Evolutionary conservation across 2,329 filamentous ascomycete genomes (phyloP), one percentile per base, ranked within the genome.

Genomic region (Metarhizium guizhouense): DNA sequence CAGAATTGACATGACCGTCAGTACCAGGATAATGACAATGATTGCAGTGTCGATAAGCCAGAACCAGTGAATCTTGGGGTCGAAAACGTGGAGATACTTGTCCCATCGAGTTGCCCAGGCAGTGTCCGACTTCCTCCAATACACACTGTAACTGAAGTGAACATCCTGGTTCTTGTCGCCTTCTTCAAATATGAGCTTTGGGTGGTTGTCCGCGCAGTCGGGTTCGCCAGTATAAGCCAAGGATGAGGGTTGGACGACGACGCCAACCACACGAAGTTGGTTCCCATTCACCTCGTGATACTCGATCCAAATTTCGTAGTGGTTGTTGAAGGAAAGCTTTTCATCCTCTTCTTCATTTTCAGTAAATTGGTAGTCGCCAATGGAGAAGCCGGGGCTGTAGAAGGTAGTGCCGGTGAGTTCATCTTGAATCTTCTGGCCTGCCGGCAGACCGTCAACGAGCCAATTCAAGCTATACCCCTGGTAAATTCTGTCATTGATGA

Each of bases 21-120:
- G 83, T 40, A 93, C 86, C 45, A 97, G 78, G 72, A 97, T 94
- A 51, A 96, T 81, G 52, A 99, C 92, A 59, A 99, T 95, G 48
- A 97, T 85, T 52, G 94, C 89, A 40, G 92, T 96, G 72, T 96
- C 96, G 73, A 97, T 88, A 52, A 99, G 84, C 57, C 92, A 96
- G 76, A 97, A 96, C 94, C 94, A 99, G 72, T 99, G 94, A 64
- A 99, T 97, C 77, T 94, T 95, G 53, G 94, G 92, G 70, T 97
- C 92, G 67, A 92, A 95, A 34, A 99, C 93, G 67, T 97, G 93
- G 40, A 99, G 80, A 69, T 97, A 97, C 73, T 96, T 97, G 78
- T 99, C 94, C 94, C 94, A 99, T 61, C 94, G 84, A 13, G 94
- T 99, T 32, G 94, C 94, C 86, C 95, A 99, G 1, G 88, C 89